phyloP scores from a whole-genome alignment of 164 flowering plant species.

The Akebia trifoliata region DNA sequence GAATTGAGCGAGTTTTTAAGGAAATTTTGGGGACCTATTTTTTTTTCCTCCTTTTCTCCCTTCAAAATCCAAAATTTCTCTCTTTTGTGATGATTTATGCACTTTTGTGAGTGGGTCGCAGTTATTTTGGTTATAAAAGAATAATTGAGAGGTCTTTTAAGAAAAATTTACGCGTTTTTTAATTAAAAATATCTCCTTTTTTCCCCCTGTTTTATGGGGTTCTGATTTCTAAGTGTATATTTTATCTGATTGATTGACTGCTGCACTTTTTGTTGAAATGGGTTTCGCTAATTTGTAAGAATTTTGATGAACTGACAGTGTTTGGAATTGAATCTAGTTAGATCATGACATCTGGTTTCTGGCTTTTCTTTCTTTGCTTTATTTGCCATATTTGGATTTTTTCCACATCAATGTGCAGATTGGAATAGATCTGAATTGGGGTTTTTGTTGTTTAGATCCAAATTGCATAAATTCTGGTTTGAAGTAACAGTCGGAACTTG shows the following conservation, averaged over 20 bases:
- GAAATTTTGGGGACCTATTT: not conserved
- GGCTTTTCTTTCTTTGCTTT: not conserved
- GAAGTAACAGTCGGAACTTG: too few relatives aligned
- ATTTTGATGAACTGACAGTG: too few relatives aligned
- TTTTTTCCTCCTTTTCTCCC: not conserved
- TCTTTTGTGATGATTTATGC: too few relatives aligned
- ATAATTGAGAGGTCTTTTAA: not conserved
- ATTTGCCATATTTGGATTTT: not conserved
- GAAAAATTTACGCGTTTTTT: not conserved
- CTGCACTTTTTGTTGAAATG: constrained; percentile 3
- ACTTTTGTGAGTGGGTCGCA: too few relatives aligned
- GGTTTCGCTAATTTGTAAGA: not conserved
- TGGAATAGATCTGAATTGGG: constrained; percentile 7
- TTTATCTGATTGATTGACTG: too few relatives aligned
- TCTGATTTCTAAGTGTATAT: too few relatives aligned
- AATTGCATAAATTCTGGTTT: not conserved
- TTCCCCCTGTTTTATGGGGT: too few relatives aligned
- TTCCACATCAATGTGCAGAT: not conserved
- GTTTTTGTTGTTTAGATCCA: not conserved
- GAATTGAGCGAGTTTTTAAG: not conserved
- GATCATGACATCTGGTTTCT: not conserved
- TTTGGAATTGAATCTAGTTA: not conserved
- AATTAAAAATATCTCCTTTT: not conserved
- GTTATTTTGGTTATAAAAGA: too few relatives aligned
- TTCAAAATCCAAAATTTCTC: too few relatives aligned